Percentiles rank a stretch among this genome's conserved stretches.
phyloP scores from a whole-genome alignment of 2,329 filamentous ascomycete species.

The Fusarium luffae region DNA sequence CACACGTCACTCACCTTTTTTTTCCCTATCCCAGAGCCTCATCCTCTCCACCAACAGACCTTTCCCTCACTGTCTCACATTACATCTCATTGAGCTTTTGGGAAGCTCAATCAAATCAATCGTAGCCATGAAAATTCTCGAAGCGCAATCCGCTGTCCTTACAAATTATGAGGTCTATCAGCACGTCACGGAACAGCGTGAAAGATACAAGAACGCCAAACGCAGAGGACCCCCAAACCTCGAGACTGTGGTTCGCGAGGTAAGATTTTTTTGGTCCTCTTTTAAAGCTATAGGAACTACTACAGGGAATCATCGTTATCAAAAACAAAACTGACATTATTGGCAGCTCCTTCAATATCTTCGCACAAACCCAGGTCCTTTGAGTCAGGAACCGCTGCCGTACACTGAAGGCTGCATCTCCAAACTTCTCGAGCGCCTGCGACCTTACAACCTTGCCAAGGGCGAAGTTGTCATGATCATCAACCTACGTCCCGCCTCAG shows the following conservation, averaged over 20 bases:
- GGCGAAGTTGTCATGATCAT: slow-evolving; percentile 75
- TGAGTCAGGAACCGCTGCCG: slow-evolving; percentile 64
- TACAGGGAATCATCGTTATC: background rate
- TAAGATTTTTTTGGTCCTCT: slow-evolving; percentile 50
- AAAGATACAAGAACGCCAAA: slow-evolving; percentile 62
- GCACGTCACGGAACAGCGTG: slow-evolving; percentile 68
- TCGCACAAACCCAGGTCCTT: slow-evolving; percentile 63
- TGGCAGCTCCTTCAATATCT: slow-evolving; percentile 70
- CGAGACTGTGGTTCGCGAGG: slow-evolving; percentile 72
- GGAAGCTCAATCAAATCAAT: slow-evolving; percentile 1
- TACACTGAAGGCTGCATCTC: slow-evolving; percentile 65
- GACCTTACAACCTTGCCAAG: slow-evolving; percentile 71
- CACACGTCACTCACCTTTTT: background rate
- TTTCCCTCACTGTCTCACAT: slow-evolving; percentile 2
- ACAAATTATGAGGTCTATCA: slow-evolving; percentile 79
- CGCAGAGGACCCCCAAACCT: slow-evolving; percentile 67
- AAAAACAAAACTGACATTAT: slow-evolving; percentile 9
- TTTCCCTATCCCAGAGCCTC: slow-evolving; percentile 18
- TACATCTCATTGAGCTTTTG: background rate
- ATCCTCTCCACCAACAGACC: slow-evolving; percentile 27
- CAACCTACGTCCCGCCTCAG: slow-evolving; percentile 70
- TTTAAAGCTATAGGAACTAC: background rate
- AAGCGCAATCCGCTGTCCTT: slow-evolving; percentile 75
- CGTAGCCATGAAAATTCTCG: slow-evolving; percentile 73
- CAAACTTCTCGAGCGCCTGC: slow-evolving; percentile 65